Evolutionary conservation across 345 rosid genomes (phyloP).

Genomic region (Tarenaya hassleriana): DNA sequence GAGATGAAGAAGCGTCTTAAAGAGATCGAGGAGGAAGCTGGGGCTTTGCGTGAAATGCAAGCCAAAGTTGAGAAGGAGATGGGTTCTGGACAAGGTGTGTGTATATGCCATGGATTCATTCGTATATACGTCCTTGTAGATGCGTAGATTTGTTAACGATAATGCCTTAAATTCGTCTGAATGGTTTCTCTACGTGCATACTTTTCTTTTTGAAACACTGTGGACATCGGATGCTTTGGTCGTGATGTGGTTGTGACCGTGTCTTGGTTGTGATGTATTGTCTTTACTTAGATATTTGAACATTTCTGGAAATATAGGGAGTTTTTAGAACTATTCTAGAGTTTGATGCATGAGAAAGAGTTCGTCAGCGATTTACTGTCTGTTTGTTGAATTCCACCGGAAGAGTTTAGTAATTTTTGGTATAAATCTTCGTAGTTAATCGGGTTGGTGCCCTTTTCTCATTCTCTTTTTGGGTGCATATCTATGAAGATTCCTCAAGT

Average conservation of each 20-base stretch:
- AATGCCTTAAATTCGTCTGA: background rate
- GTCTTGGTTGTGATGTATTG: background rate
- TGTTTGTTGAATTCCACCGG: conserved; percentile 1
- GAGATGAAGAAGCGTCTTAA: conserved; percentile 94
- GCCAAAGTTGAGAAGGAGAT: conserved; percentile 99
- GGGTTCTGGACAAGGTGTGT: conserved; percentile 85
- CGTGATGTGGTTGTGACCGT: background rate
- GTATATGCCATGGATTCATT: background rate
- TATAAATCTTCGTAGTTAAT: conserved; percentile 15
- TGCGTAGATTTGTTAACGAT: background rate
- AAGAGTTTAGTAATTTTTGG: conserved; percentile 7
- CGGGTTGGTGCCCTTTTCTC: background rate
- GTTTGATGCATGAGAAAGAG: background rate
- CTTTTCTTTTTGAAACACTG: background rate
- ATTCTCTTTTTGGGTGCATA: conserved; percentile 12
- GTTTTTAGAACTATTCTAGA: background rate
- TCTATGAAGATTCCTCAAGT: conserved; percentile 58
- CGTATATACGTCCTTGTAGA: background rate
- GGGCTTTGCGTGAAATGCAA: conserved; percentile 98
- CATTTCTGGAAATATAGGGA: background rate
- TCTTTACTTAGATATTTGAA: background rate
- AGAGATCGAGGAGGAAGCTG: conserved; percentile 97
- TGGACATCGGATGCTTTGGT: background rate
- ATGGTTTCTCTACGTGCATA: background rate
- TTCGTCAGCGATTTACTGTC: background rate